Conservation (phyloP, 495 filamentous ascomycete species). For the Penicillium fimorum region DNA sequence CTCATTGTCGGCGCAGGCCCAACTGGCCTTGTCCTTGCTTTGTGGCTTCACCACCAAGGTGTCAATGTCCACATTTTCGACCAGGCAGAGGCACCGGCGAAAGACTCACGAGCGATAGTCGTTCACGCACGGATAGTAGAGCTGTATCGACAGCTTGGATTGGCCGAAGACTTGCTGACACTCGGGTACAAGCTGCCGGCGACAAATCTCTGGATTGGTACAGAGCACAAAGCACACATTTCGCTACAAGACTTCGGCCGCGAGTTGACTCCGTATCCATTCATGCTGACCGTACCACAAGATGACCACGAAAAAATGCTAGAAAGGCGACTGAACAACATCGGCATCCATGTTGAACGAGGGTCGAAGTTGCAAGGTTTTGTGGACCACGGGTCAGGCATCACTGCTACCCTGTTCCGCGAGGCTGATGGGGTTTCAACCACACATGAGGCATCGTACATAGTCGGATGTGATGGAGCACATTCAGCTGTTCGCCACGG, state of each 20-base stretch:
- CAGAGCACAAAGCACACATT: constrained; percentile 24
- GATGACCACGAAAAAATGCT: constrained; percentile 39
- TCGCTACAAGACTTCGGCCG: constrained; percentile 26
- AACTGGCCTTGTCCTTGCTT: constrained; percentile 41
- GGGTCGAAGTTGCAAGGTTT: constrained; percentile 27
- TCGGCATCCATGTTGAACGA: constrained; percentile 35
- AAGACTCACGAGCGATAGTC: constrained; percentile 36
- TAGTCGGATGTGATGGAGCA: constrained; percentile 40
- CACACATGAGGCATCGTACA: constrained; percentile 29
- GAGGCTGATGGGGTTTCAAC: constrained; percentile 16
- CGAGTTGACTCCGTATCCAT: constrained; percentile 38
- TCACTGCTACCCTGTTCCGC: constrained; percentile 28
- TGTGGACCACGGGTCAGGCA: constrained; percentile 21
- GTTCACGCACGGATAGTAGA: constrained; percentile 47
- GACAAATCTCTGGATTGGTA: constrained; percentile 37
- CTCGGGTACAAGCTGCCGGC: constrained; percentile 34
- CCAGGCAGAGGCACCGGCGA: constrained; percentile 24
- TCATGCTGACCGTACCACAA: constrained; percentile 31
- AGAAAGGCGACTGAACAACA: constrained; percentile 29
- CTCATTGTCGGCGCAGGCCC: constrained; percentile 44
- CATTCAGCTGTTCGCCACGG: constrained; percentile 33
- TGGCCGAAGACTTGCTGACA: constrained; percentile 34
- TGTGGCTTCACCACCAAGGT: constrained; percentile 38
- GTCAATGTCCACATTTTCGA: constrained; percentile 39
- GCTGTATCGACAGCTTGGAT: constrained; percentile 38